Evolutionary conservation across 345 rosid species (phyloP), one percentile per base, ranked within the genome.

Genomic region (Linum tenue): DNA sequence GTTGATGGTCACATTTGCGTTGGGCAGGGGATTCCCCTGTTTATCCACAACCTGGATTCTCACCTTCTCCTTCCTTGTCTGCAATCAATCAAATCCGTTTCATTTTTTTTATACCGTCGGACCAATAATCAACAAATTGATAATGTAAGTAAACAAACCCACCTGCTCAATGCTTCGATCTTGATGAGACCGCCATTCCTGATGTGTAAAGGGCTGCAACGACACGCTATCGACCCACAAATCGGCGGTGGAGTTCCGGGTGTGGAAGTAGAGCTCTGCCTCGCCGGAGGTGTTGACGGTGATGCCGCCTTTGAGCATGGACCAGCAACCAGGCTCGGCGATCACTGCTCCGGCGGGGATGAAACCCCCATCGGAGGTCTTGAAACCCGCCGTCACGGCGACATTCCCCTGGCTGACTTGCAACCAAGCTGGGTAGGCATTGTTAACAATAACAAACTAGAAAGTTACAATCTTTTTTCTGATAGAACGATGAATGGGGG

Each of bases 211-310:
- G 59, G 94, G 92, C 65, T 89, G 95, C 61, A 92, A 37, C 0
- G 98, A 92, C 63, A 92, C 53, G 67, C 92, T 89, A 68, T 86
- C 98, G 5, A 89, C 84, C 88, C 91, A 82, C 41, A 92, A 80
- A 62, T 86, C 92, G 38, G 80, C 85, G 0, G 80, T 60, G 5
- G 86, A 75, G 65, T 82, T 71, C 1, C 76, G 60, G 56, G 84
- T 85, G 95, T 92, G 72, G 60, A 68, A 91, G 69, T 76, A 85
- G 59, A 91, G 85, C 35, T 82, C 71, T 22, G 88, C 90, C 5
- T 67, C 73, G 12, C 87, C 92, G 12, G 91, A 88, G 37, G 22
- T 9, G 22, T 57, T 12, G 60, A 16, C 60, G 2, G 65, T 69
- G 1, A 85, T 39, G 44, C 96, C 98, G 39, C 92, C 96, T 82